Evolutionary conservation across 495 filamentous ascomycete genomes (phyloP), one percentile per base, ranked within the genome.

Genomic region (Aspergillus sparsus): DNA sequence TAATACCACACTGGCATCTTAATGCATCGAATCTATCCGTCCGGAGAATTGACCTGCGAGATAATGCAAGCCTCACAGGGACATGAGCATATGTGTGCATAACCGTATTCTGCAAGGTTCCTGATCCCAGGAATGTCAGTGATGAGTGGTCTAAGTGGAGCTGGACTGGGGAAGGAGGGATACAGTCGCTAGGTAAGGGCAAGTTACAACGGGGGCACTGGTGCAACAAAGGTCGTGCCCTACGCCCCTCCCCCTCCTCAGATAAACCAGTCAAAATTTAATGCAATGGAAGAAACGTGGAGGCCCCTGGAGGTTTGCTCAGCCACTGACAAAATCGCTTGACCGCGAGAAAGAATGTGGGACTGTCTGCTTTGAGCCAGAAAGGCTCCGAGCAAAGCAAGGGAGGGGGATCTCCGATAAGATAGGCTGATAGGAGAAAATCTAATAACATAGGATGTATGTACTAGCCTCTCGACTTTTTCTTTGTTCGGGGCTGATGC

Each of bases 391-490:
- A 46, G 15, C 21, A 31, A 60, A 8, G 49, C 15, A 53, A 60
- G 57, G 50, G 21, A 50, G 27, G 13, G 13, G 35, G 34, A 47
- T 57, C 35, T 39, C 35, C 34, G 61, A 63, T 63, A 63, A 63
- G 61, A 63, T 60, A 15, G 33, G 36, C 44, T 47, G 59, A 61
- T 61, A 62, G 60, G 60, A 58, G 60, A 45, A 53, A 53, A 37
- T 39, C n/a, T 34, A 54, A 50, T 27, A 27, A 27, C 21, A 27
- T 27, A 27, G 21, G 21, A 27, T 3, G 21, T 27, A 27, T 27
- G 21, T 27, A 27, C 61, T 34, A 49, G 42, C 55, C 34, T 31
- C 49, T 39, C 41, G 34, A 44, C 13, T 49, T 49, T 21, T 49
- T 21, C 10, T 41, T 27, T 27, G 21, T 27, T 13, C 16, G 42